These are phyloP conservation scores for Vicia faba DNA, from an alignment of 306 rosid species.

Conservation along the genomic window DNA sequence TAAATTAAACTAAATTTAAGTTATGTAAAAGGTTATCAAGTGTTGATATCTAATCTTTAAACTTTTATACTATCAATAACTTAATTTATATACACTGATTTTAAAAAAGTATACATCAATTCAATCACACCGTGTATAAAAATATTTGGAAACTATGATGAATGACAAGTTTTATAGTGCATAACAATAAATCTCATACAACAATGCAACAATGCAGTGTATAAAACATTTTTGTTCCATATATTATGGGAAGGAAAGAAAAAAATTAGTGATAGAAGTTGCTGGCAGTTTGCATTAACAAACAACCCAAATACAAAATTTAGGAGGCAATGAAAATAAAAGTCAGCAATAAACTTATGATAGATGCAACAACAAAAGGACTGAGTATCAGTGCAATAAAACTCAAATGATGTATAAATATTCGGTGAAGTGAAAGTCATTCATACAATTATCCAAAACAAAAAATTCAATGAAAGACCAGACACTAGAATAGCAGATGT, in stretches of 20 bases:
- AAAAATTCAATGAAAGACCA: slow-evolving; percentile 5
- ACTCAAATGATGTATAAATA: slow-evolving; percentile 9
- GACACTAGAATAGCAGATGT: neutral
- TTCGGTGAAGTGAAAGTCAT: slow-evolving; percentile 47
- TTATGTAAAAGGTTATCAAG: neutral
- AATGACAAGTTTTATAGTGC: no score
- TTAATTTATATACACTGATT: no score
- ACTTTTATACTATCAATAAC: no score
- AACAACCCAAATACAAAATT: neutral
- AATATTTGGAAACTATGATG: no score
- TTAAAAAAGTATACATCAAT: no score
- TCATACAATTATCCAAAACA: slow-evolving; percentile 23
- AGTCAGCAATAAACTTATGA: slow-evolving; percentile 2
- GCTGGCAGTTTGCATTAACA: neutral
- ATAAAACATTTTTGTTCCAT: no score
- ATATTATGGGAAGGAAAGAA: no score
- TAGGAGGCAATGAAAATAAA: neutral
- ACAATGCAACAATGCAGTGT: no score
- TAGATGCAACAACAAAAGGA: slow-evolving; percentile 27
- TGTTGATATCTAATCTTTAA: neutral
- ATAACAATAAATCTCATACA: no score
- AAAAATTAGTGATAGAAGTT: neutral
- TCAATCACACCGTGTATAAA: no score
- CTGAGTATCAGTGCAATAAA: slow-evolving; percentile 11
- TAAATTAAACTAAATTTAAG: neutral